Evolutionary conservation across 2,329 filamentous ascomycete genomes (phyloP).

Genomic region (Calonectria ilicicola): DNA sequence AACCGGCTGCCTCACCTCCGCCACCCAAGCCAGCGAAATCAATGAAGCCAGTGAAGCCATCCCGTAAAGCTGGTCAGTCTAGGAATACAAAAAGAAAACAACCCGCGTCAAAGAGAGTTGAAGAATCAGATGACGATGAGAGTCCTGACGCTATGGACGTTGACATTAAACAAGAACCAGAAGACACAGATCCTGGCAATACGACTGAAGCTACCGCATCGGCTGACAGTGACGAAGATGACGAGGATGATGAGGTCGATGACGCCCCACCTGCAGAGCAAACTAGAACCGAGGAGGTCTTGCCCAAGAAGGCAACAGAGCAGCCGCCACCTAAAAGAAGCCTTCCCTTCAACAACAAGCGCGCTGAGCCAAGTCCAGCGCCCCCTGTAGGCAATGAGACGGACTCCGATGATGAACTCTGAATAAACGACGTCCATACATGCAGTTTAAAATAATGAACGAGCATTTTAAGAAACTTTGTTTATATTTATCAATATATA

Average conservation of each 20-base stretch:
- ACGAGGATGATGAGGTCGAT: conserved; percentile 45
- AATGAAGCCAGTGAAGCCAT: conserved; percentile 39
- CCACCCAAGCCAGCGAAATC: conserved; percentile 27
- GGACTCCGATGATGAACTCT: conserved; percentile 69
- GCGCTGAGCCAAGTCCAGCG: conserved; percentile 38
- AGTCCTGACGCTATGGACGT: conserved; percentile 63
- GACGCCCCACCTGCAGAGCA: conserved; percentile 14
- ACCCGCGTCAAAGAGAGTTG: conserved; percentile 49
- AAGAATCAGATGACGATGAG: conserved; percentile 55
- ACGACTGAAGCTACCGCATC: conserved; percentile 55
- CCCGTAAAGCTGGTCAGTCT: conserved; percentile 49
- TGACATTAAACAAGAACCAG: conserved; percentile 52
- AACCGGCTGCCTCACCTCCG: conserved; percentile 13
- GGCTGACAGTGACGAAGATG: conserved; percentile 55
- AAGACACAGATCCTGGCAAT: conserved; percentile 55
- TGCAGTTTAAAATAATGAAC: neutral
- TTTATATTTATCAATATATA: conserved; percentile 4
- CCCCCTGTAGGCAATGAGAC: conserved; percentile 57
- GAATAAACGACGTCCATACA: conserved; percentile 32
- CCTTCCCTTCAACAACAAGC: conserved; percentile 59
- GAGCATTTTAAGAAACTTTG: neutral
- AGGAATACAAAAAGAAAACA: conserved; percentile 65
- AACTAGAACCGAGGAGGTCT: conserved; percentile 13
- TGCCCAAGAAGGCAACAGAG: conserved; percentile 35
- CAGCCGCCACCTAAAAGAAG: conserved; percentile 53